Evolutionary conservation across 2,329 filamentous ascomycete species (phyloP).

Genomic region (Cryphonectria naterciae): DNA sequence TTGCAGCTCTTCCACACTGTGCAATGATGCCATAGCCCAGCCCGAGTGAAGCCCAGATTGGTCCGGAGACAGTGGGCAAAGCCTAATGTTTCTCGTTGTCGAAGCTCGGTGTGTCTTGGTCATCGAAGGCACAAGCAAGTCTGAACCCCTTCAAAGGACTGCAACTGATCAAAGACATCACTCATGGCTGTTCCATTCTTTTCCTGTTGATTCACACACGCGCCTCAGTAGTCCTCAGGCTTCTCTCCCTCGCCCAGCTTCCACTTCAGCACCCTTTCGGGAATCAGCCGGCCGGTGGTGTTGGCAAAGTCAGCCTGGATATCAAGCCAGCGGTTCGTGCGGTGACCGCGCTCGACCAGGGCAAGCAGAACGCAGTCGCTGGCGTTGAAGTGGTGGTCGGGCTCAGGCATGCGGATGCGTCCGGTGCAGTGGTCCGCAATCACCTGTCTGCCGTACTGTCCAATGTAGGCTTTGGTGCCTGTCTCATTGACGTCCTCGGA

Average conservation of each 20-base stretch:
- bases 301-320: constrained; percentile 51
- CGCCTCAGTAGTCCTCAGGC: constrained; percentile 22
- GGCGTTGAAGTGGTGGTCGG: constrained; percentile 26
- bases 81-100: neutral
- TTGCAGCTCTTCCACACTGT: neutral
- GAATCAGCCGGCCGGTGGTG: constrained; percentile 46
- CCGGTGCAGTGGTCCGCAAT: constrained; percentile 9
- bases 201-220: neutral
- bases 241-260: constrained; percentile 40
- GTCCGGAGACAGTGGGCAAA: neutral
- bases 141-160: neutral
- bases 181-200: neutral
- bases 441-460: constrained; percentile 15
- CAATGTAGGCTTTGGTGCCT: constrained; percentile 21
- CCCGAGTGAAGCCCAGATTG: neutral
- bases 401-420: constrained; percentile 17
- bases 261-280: constrained; percentile 42
- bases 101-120: neutral
- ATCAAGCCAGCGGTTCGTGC: constrained; percentile 43
- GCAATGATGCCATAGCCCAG: neutral
- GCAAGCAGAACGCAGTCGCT: constrained; percentile 39
- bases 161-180: neutral
- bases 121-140: neutral
- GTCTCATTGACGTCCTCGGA: constrained; percentile 29
- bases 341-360: constrained; percentile 40